Conservation (phyloP, 495 filamentous ascomycete genomes). For the Penicillium mononematosum region DNA sequence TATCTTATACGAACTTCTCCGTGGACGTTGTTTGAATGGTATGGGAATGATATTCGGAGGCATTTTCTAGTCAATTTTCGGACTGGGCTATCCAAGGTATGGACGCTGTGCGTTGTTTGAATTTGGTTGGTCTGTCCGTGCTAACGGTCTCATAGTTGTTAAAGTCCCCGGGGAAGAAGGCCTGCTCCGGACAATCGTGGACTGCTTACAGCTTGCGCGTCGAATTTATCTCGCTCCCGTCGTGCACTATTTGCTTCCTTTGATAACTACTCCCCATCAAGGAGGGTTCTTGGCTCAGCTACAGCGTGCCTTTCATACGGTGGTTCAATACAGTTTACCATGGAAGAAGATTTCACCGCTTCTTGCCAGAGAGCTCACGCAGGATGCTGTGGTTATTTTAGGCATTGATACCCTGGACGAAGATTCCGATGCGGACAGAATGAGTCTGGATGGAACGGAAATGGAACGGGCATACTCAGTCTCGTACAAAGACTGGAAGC, state of each 20-base stretch:
- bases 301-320: slow-evolving; percentile 59
- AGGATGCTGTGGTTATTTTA: slow-evolving; percentile 54
- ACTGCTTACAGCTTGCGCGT: slow-evolving; percentile 44
- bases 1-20: slow-evolving; percentile 32
- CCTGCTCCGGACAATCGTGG: slow-evolving; percentile 40
- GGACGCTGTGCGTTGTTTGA: not conserved
- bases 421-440: slow-evolving; percentile 16
- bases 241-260: slow-evolving; percentile 38
- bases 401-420: slow-evolving; percentile 47
- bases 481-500: slow-evolving; percentile 41
- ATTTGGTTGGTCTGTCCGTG: not conserved
- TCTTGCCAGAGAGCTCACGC: slow-evolving; percentile 52
- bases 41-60: slow-evolving; percentile 50
- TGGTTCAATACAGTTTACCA: slow-evolving; percentile 64
- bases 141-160: slow-evolving; percentile 33
- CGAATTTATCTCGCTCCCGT: slow-evolving; percentile 49
- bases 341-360: slow-evolving; percentile 48
- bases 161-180: slow-evolving; percentile 20
- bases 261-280: slow-evolving; percentile 28
- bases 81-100: slow-evolving; percentile 39
- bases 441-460: slow-evolving; percentile 37
- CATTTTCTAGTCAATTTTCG: slow-evolving; percentile 51
- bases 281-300: slow-evolving; percentile 50
- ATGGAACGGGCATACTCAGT: slow-evolving; percentile 39
- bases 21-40: slow-evolving; percentile 48